phyloP scores from a whole-genome alignment of 352 stramenopile species.

The Pythium rishiriense region DNA sequence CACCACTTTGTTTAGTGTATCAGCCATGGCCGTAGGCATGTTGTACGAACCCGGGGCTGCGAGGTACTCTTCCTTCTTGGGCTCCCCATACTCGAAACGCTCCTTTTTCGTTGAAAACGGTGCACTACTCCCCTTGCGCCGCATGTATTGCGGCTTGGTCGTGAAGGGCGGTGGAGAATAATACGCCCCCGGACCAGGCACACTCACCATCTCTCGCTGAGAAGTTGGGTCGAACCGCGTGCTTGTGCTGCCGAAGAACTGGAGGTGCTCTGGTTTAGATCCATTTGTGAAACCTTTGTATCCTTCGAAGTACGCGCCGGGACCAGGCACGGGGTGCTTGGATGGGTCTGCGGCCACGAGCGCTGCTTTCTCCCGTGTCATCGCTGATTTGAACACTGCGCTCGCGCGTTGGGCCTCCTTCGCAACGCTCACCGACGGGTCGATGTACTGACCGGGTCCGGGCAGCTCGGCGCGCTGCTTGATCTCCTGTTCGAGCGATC shows the following conservation, averaged over 20 bases:
- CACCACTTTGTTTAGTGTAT: constrained; percentile 78
- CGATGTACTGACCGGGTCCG: constrained; percentile 64
- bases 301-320: constrained; percentile 56
- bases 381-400: constrained; percentile 70
- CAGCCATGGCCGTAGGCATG: constrained; percentile 48
- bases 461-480: constrained; percentile 53
- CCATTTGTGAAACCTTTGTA: constrained; percentile 44
- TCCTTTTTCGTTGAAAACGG: constrained; percentile 75
- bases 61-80: constrained; percentile 47
- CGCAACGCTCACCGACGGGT: constrained; percentile 22
- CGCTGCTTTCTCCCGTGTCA: constrained; percentile 52
- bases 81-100: constrained; percentile 46
- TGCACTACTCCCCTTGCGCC: constrained; percentile 43
- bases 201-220: constrained; percentile 11
- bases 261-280: constrained; percentile 66
- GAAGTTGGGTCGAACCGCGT: constrained; percentile 49
- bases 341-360: constrained; percentile 13
- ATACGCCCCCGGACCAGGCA: constrained; percentile 56
- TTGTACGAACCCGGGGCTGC: constrained; percentile 74
- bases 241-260: constrained; percentile 83
- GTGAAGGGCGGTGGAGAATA: constrained; percentile 45
- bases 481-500: constrained; percentile 66
- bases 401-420: constrained; percentile 55
- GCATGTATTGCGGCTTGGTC: constrained; percentile 26
- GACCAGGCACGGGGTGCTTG: constrained; percentile 56